Conservation (phyloP, 192 early-diverging fungal species). For the Coemansia sp. region DNA sequence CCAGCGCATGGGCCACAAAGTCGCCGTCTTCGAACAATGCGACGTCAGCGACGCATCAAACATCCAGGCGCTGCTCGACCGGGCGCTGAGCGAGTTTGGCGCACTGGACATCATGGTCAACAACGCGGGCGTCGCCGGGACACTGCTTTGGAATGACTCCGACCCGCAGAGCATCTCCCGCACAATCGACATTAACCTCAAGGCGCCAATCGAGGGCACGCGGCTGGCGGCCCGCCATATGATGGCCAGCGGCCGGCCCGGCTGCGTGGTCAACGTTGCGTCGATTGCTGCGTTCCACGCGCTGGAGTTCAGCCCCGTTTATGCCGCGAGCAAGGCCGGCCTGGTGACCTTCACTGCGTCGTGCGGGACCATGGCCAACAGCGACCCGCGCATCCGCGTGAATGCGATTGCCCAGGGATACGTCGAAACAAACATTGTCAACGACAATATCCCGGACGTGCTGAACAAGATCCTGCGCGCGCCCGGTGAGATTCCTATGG, state of each 20-base stretch:
- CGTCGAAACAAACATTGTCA: constrained; percentile 54
- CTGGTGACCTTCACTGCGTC: constrained; percentile 61
- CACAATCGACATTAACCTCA: constrained; percentile 71
- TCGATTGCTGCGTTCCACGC: constrained; percentile 68
- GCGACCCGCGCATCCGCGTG: constrained; percentile 54
- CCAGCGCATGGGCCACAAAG: background rate
- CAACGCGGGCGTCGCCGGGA: constrained; percentile 61
- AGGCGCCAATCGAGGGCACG: constrained; percentile 73
- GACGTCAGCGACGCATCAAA: constrained; percentile 51
- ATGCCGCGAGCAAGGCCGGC: constrained; percentile 74
- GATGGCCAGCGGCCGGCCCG: constrained; percentile 45
- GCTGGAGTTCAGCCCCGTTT: constrained; percentile 59
- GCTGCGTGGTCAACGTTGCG: constrained; percentile 74
- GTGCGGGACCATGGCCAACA: constrained; percentile 41
- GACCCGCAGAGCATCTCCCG: constrained; percentile 53
- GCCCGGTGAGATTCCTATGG: constrained; percentile 15
- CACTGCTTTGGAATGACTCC: constrained; percentile 39
- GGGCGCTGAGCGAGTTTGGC: constrained; percentile 56
- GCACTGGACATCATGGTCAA: constrained; percentile 61
- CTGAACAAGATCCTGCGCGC: constrained; percentile 11
- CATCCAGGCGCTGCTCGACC: constrained; percentile 35
- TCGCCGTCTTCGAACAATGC: constrained; percentile 51
- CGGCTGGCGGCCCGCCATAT: constrained; percentile 63
- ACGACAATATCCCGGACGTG: constrained; percentile 1
- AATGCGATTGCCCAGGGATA: constrained; percentile 64